phyloP scores from a whole-genome alignment of 176 grass and related monocot species.

The Phoenix roebelenii region DNA sequence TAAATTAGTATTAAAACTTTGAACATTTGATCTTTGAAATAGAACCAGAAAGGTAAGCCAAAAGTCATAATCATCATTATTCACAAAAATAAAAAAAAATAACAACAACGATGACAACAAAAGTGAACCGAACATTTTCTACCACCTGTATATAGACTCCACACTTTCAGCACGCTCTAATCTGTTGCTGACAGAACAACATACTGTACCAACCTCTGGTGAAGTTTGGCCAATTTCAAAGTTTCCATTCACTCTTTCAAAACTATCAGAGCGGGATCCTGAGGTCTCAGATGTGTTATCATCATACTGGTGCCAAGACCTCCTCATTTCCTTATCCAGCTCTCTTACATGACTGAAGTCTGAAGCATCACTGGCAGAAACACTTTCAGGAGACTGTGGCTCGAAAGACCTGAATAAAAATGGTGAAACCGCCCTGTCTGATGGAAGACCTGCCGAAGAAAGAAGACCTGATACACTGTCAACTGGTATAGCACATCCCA shows the following conservation, averaged over 20 bases:
- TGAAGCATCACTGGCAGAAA: slow-evolving; percentile 66
- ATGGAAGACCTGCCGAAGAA: slow-evolving; percentile 54
- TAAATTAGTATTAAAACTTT: no score
- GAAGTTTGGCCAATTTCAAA: slow-evolving; percentile 61
- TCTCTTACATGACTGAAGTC: slow-evolving; percentile 68
- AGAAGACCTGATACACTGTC: slow-evolving; percentile 63
- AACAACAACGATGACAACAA: slow-evolving; percentile 6
- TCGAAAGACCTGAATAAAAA: slow-evolving; percentile 57
- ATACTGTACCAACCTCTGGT: slow-evolving; percentile 44
- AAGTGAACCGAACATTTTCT: neutral
- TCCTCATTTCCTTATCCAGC: slow-evolving; percentile 58
- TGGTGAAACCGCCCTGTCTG: slow-evolving; percentile 42
- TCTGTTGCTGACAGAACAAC: slow-evolving; percentile 28
- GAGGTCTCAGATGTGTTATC: slow-evolving; percentile 57
- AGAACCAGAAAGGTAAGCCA: no score
- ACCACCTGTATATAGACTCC: slow-evolving; percentile 78
- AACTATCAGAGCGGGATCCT: slow-evolving; percentile 62
- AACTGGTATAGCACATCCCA: slow-evolving; percentile 69
- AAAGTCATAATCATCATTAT: no score
- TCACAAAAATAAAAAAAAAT: no score
- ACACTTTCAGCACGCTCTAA: slow-evolving; percentile 41
- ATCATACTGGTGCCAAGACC: slow-evolving; percentile 55
- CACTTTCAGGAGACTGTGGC: slow-evolving; percentile 73
- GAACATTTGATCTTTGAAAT: no score
- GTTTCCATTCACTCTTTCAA: slow-evolving; percentile 51